Evolutionary conservation across 2,329 filamentous ascomycete species (phyloP), one percentile per base, ranked within the genome.

Genomic region (Fusarium pseudograminearum): DNA sequence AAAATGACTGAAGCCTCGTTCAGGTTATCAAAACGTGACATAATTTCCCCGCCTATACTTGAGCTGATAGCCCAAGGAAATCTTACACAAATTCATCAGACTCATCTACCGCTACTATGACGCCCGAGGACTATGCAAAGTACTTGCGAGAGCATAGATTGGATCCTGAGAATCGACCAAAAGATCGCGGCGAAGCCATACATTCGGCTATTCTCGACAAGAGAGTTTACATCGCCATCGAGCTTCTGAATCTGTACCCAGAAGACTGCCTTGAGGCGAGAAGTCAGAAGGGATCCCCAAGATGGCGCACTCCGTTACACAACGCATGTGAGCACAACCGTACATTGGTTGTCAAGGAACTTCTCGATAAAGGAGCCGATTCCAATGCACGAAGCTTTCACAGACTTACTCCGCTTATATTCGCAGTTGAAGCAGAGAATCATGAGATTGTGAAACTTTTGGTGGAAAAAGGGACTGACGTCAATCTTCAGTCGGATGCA

Each of bases 251-350:
- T 0, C 10, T 67, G 3, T 67, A 67, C 38, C 60, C 51, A 28
- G n/a, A 50, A 20, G 63, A 59, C 5, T 65, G 63, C 5, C 24
- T 67, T 9, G 59, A 62, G n/a, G 59, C n/a, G 12, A 59, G 34
- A 42, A 60, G 40, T n/a, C 46, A 34, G 4, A 53, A 26, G 9
- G 44, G 44, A 18, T 40, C 42, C 10, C 65, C 44, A 46, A 42
- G 30, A n/a, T 38, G 57, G 20, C 65, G 61, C 10, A 65, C 61
- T 40, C 65, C 65, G 9, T 50, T 67, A 16, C 65, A 65, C 46
- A 65, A 61, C n/a, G 65, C 65, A 11, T 45, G 56, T 9, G 44
- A 57, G n/a, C 34, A 53, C 18, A 46, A 50, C 15, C 28, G 42
- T 4, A 16, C 36, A 4, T 31, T 18, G 5, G 36, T 65, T 4